These are phyloP conservation scores for Sanguinoderma infundibulare DNA, from an alignment of 1,284 basidiomycete genomes.

Conservation along the genomic window DNA sequence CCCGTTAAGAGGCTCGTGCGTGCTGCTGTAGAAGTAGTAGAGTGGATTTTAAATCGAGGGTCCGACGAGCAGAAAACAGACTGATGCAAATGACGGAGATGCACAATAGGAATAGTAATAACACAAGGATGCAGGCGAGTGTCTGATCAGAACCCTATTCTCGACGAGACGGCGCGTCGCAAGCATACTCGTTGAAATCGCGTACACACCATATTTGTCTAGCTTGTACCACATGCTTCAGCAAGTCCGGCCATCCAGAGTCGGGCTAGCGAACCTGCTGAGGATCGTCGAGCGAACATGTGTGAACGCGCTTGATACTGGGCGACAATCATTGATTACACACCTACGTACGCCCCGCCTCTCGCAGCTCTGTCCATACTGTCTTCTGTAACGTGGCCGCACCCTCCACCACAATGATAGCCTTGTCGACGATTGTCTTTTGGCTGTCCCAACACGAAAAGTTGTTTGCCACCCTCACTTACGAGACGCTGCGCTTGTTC, in stretches of 20 bases:
- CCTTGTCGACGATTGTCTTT: neutral
- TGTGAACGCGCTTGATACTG: too few species aligned
- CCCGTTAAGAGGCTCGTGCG: constrained; percentile 1
- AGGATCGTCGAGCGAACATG: too few species aligned
- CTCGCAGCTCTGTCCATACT: too few species aligned
- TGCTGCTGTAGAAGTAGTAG: constrained; percentile 1
- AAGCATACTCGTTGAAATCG: too few species aligned
- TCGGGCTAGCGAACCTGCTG: too few species aligned
- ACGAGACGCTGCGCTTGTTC: neutral
- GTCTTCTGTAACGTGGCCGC: too few species aligned
- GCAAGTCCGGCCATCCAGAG: too few species aligned
- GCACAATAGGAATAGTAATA: constrained; percentile 22
- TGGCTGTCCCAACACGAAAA: neutral
- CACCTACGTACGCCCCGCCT: too few species aligned
- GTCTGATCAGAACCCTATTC: constrained; percentile 18
- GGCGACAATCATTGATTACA: too few species aligned
- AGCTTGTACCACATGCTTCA: too few species aligned
- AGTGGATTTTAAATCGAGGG: neutral
- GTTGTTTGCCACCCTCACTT: neutral
- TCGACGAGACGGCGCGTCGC: constrained; percentile 25
- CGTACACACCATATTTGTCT: too few species aligned
- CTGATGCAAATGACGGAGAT: neutral
- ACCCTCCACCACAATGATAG: neutral
- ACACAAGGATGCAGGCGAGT: constrained; percentile 28
- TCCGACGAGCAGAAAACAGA: neutral